phyloP scores from a whole-genome alignment of 1,284 basidiomycete species.

The Leccinum pallidistipes region DNA sequence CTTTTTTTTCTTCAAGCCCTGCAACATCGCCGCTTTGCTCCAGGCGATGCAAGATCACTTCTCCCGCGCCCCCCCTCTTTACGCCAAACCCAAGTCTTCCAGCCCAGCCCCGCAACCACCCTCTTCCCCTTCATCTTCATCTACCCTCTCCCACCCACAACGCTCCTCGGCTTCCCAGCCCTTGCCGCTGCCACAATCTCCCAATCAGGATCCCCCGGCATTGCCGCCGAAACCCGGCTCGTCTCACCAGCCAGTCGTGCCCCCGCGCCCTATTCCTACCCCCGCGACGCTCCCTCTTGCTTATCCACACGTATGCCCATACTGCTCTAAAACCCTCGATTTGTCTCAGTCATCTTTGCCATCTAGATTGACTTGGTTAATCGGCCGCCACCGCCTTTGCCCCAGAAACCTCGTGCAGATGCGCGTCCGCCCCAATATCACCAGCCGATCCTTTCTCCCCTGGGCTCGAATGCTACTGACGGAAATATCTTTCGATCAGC shows the following conservation, averaged over 20 bases:
- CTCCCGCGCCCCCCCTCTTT: constrained; percentile 85
- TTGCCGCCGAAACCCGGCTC: constrained; percentile 48
- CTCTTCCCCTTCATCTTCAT: constrained; percentile 21
- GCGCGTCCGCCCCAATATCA: constrained; percentile 34
- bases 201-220: constrained; percentile 38
- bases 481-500: constrained; percentile 28
- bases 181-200: constrained; percentile 18
- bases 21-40: constrained; percentile 64
- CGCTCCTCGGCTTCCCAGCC: constrained; percentile 17
- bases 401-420: constrained; percentile 28
- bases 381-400: constrained; percentile 44
- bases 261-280: constrained; percentile 20
- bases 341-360: constrained; percentile 8
- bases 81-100: constrained; percentile 70
- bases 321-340: constrained; percentile 1
- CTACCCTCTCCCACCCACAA: constrained; percentile 17
- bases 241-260: constrained; percentile 18
- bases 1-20: constrained; percentile 48
- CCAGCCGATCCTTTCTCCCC: constrained; percentile 21
- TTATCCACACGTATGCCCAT: constrained; percentile 23
- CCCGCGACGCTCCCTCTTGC: constrained; percentile 7
- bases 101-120: constrained; percentile 22
- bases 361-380: constrained; percentile 34
- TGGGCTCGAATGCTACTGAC: constrained; percentile 11
- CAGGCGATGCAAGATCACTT: constrained; percentile 81